Evolutionary conservation across 2,329 filamentous ascomycete genomes (phyloP), one percentile per base, ranked within the genome.

Genomic region (Pseudogymnoascus pannorum): DNA sequence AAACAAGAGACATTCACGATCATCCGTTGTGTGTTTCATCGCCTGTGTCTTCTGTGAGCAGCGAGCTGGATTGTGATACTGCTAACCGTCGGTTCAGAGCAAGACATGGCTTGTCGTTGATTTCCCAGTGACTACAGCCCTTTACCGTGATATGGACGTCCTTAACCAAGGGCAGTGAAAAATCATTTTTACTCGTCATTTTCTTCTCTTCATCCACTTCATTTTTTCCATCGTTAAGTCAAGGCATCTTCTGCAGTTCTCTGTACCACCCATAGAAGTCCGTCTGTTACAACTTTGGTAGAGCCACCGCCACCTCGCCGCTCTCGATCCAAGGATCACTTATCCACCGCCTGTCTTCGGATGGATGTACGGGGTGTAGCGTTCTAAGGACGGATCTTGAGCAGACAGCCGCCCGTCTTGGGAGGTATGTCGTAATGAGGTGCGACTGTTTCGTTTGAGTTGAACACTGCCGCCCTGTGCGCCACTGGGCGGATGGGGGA

Each of bases 221-320:
- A 31, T 64, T 70, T 72, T 64, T 70, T 72, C 69, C 67, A 70
- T 81, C 78, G 92, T 94, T 91, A 95, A 94, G 93, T 95, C 89
- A 90, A 88, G 87, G 80, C 85, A 80, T 81, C 84, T 83, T 85
- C 87, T 81, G 78, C 85, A 82, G 78, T 74, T 77, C 71, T 74
- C 73, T 79, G 75, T 77, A 80, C 73, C 75, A 78, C 73, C 75
- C 81, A 86, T 94, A 90, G 88, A 87, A 87, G 85, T 80, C 77
- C 77, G 83, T 91, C 92, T 95, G 94, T 99, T 99, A 99, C 90
- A 91, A 88, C 88, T 86, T 91, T 97, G 94, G 94, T 87, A 97
- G 85, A 99, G 86, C 75, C 80, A 97, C 81, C 81, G 81, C 79
- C 64, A 78, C 81, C 86, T 88, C 87, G 85, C 81, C 71, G 71